Base-by-base conservation (phyloP, 176 grass and related monocot species). In the Carex myosuroides region DNA sequence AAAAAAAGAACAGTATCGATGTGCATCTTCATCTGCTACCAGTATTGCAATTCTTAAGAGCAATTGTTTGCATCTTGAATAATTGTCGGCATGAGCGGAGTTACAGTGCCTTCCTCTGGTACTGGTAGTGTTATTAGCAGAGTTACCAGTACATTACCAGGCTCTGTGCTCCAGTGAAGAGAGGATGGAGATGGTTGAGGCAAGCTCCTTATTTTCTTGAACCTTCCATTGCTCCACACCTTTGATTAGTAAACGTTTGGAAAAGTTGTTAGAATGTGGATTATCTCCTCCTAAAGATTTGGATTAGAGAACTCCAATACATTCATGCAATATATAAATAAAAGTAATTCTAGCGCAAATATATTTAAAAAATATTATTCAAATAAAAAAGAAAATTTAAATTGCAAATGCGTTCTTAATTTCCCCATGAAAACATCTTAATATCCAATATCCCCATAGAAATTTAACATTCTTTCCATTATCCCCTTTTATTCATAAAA, bases 191-290 rank as follows among this genome's bases (percentile, higher is more conserved):
- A 53, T 62, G 10, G 18, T 37, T 69, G 81, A 83, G 86, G 61
- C 29, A 73, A 59, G 20, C 85, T 74, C 21, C 42, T 79, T 77
- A 84, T 48, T 66, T 84, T 88, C 71, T 79, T 80, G 81, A 88
- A 88, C 70, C 42, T 83, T 59, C 61, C 71, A 84, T 88, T 88
- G 81, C 86, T 88, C 86, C 86, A 88, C 56, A 79, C 81, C 86
- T 88, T 37, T 26, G 7, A 8, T 22, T 4, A 82, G 35, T 8
- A 60, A 54, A 75, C 10, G 33, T 17, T 60, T 24, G 20, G 1
- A 60, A n/a, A 39, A 63, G 9, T 20, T 30, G 32, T 75, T 59
- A 76, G 50, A 46, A 71, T 10, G n/a, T 62, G 60, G 5, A 8
- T 61, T 22, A 61, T 61, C 59, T 22, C 0, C 3, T 58, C 13